Percentiles rank a stretch among this genome's conserved stretches.
These are phyloP conservation scores for Pichia gijzeniarum DNA, from an alignment of 805 yeast genomes.

Conservation along the genomic window DNA sequence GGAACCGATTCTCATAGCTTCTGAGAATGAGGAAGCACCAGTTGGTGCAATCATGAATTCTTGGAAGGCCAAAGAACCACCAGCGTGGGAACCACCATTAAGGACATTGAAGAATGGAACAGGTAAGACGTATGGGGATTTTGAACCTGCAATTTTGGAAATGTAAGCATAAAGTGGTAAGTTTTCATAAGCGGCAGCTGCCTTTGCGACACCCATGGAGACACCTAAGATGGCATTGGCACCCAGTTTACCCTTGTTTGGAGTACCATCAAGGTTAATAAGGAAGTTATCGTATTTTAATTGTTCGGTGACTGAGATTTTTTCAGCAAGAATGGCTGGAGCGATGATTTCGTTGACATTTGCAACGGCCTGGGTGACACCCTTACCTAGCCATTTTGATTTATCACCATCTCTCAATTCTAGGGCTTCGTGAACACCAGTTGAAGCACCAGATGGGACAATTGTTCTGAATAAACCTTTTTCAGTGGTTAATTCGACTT, in stretches of 20 bases:
- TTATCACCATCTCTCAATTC: conserved; percentile 98
- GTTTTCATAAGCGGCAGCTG: conserved; percentile 94
- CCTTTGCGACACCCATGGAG: conserved; percentile 93
- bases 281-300: conserved; percentile 80
- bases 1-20: conserved; percentile 93
- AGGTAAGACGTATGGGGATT: conserved; percentile 86
- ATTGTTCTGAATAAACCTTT: conserved; percentile 94
- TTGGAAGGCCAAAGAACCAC: conserved; percentile 98
- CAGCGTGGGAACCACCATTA: conserved; percentile 99
- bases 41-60: conserved; percentile 99
- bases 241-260: conserved; percentile 95
- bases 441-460: conserved; percentile 99
- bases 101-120: conserved; percentile 99
- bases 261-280: conserved; percentile 86
- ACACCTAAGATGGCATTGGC: conserved; percentile 99
- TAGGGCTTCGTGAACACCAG: conserved; percentile 97
- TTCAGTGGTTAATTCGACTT: conserved; percentile 91
- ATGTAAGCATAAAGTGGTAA: conserved; percentile 93
- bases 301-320: conserved; percentile 84
- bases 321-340: conserved; percentile 81
- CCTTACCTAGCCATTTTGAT: conserved; percentile 97
- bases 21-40: conserved; percentile 84
- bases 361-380: conserved; percentile 94
- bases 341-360: conserved; percentile 94
- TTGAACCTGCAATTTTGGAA: conserved; percentile 70